Evolutionary conservation across 2,329 filamentous ascomycete species (phyloP), one percentile per base, ranked within the genome.

Genomic region (Exutisphaerella laricina): DNA sequence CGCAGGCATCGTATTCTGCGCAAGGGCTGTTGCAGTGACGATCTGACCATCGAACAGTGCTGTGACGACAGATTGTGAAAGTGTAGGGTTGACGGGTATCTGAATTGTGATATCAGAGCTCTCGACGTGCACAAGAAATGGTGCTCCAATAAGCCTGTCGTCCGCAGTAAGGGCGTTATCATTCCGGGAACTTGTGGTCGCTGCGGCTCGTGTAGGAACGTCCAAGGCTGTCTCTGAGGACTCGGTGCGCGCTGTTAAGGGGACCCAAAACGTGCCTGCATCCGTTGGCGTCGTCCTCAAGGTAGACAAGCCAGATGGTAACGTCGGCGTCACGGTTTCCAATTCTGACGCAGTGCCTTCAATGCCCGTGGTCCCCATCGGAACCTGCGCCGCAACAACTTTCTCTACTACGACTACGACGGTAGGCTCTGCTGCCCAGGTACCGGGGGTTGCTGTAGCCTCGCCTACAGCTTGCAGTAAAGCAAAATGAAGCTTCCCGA

Each of bases 331-430:
- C 9, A 50, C 50, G 5, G 56, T 53, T 25, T 54, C 38, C 21
- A 58, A 45, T 18, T 43, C 36, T 5, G 44, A 21, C 6, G 29
- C 39, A 18, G 46, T 38, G 7, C 23, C 20, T 34, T 45, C 21
- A 5, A 52, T 12, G 10, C 28, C 41, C 13, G 37, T 35, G 1
- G 52, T 49, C 7, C 56, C 31, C 1, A 53, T 46, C 6, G 43
- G 50, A 33, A 51, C 48, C 5, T 48, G 57, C 14, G 54, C 50
- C 14, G 54, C 50, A 30, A 70, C 65, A 8, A 62, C 60, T 17
- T 67, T 48, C 33, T 70, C 58, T 5, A 71, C 63, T 4, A 71
- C 60, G 4, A 71, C 56, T 4, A 70, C 51, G 4, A 71, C 66
- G 1, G 66, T 71, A 1, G 70, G 65, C 9, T 58, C 56, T 4